These are phyloP conservation scores for Nemania sp. DNA, from an alignment of 2,329 filamentous ascomycete genomes.

Conservation along the genomic window DNA sequence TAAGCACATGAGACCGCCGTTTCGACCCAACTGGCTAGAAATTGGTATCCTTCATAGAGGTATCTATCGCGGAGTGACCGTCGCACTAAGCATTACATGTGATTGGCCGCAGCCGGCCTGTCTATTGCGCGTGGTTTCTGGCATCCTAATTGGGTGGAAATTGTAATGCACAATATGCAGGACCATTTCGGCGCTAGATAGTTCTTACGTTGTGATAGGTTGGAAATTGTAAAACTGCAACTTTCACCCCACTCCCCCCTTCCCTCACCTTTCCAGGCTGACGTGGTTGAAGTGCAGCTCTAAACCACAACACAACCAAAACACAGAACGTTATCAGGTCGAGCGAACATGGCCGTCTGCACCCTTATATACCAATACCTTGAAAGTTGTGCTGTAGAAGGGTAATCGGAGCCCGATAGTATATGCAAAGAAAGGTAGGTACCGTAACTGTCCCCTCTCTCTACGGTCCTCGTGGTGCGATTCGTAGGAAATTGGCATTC, in stretches of 20 bases:
- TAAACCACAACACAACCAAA: no score
- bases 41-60: not conserved
- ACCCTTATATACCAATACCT: no score
- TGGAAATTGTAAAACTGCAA: not conserved
- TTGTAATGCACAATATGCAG: not conserved
- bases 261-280: no score
- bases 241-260: no score
- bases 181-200: not conserved
- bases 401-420: no score
- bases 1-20: not conserved
- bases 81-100: not conserved
- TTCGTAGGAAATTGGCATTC: conserved; percentile 12
- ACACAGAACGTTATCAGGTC: no score
- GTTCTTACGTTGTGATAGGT: not conserved
- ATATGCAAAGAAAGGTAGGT: no score
- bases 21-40: conserved; percentile 4
- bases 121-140: not conserved
- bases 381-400: no score
- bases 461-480: not conserved
- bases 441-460: not conserved
- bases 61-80: not conserved
- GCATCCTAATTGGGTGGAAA: conserved; percentile 3
- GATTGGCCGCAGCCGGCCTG: not conserved
- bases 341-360: no score
- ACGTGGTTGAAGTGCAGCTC: not conserved